A percentile compares a stretch with the other conserved stretches of the same genome.
Conservation (phyloP, 371 early-diverging fungal species). For the Funneliformis caledonium region DNA sequence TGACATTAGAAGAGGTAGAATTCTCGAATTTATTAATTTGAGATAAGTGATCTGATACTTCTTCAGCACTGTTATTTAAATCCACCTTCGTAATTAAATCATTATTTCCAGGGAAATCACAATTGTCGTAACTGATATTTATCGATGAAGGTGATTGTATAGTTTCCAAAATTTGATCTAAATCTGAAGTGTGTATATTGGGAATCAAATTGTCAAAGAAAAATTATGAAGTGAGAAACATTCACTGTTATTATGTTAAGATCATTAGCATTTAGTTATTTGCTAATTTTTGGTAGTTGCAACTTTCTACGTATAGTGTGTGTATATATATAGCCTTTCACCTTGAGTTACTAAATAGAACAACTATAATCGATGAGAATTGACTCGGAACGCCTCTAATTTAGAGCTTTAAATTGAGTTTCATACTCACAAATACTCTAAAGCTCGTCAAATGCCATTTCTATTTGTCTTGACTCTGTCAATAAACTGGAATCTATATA, state of each 20-base stretch:
- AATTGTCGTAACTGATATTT: not conserved
- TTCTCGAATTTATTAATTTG: not conserved
- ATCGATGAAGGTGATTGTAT: not conserved
- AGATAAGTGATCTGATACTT: not conserved
- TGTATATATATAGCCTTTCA: not conserved
- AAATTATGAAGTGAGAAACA: not conserved
- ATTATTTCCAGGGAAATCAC: not conserved
- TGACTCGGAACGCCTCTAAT: not conserved
- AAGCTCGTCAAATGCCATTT: slow-evolving; percentile 11
- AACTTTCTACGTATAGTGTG: not conserved
- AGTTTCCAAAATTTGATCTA: not conserved
- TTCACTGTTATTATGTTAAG: not conserved
- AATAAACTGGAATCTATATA: slow-evolving; percentile 19
- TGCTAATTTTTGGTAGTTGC: not conserved
- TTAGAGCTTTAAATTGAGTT: not conserved
- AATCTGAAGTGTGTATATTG: not conserved
- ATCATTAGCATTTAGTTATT: not conserved
- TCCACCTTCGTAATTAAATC: not conserved
- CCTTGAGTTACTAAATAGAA: slow-evolving; percentile 30
- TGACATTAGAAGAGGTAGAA: not conserved
- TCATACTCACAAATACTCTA: not conserved
- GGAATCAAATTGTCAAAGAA: not conserved
- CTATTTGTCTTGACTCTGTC: slow-evolving; percentile 20
- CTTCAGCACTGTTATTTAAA: not conserved
- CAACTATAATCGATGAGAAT: not conserved